Evolutionary conservation across 2,329 filamentous ascomycete species (phyloP), one percentile per base, ranked within the genome.

Genomic region (Fusarium cicatricum): DNA sequence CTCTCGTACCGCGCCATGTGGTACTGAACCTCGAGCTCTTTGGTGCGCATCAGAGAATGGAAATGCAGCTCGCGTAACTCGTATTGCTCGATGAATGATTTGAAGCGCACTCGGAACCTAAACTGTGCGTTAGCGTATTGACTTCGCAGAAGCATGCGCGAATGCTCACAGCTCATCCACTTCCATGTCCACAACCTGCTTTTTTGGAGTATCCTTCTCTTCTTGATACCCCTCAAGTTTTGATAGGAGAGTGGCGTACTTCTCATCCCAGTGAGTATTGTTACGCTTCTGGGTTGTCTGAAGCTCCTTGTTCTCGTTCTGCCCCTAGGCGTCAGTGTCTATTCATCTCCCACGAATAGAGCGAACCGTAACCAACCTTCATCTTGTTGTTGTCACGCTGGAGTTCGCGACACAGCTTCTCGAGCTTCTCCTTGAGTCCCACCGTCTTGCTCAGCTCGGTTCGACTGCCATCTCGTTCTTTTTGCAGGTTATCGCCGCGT

Each of bases 371-470:
- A 73, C 79, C 66, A 76, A 95, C 91, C 89, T 98, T 98, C 64
- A 99, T 87, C 78, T 96, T 96, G 77, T 98, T 98, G 75, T 99
- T 99, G 72, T 99, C 95, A 69, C 94, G 90, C 57, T 96, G 95
- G 50, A 99, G 83, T 75, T 99, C 95, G 52, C 95, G 84, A 69
- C 93, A 97, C 28, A 99, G 81, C 73, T 98, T 99, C 77, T 99
- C 95, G 39, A 99, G 81, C 77, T 98, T 98, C 74, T 98, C 93
- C 75, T 96, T 97, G 72, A 98, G 86, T 1, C 89, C 90, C 16
- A 90, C 88, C 17, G 93, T 94, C 77, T 97, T 97, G 77, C 87
- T 94, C 51, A 97, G 81, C 73, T 99, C 95, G 40, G 89, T 90
- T 67, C 92, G 87, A 52, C 90, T 90, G 65, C 91, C 88, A 72